phyloP scores from a whole-genome alignment of 768 basidiomycete species.

The Mycena galericulata region DNA sequence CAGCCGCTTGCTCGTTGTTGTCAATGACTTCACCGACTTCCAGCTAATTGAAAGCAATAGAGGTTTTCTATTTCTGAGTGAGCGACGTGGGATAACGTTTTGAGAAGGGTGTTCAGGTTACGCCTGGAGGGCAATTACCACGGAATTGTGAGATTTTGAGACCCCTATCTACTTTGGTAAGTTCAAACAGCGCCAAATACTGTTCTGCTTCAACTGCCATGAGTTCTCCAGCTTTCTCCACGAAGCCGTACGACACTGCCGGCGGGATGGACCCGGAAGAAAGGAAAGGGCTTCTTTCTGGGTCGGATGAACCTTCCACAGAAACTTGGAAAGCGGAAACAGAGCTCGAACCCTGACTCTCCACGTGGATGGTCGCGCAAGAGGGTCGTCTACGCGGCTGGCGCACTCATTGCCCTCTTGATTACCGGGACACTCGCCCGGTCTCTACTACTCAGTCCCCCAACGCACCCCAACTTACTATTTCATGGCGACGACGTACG shows the following conservation, averaged over 20 bases:
- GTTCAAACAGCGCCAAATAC: no score
- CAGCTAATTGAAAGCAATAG: no score
- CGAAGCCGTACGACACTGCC: not conserved
- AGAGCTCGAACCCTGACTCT: conserved; percentile 34
- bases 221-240: conserved; percentile 5
- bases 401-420: conserved; percentile 55
- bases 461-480: conserved; percentile 42
- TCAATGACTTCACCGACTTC: no score
- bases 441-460: conserved; percentile 46
- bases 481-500: conserved; percentile 58
- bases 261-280: conserved; percentile 45
- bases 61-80: no score
- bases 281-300: conserved; percentile 53
- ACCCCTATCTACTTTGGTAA: no score
- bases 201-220: not conserved
- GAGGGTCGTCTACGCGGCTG: conserved; percentile 53
- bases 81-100: no score
- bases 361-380: conserved; percentile 50
- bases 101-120: no score
- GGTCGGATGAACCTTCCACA: conserved; percentile 32
- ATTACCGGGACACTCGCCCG: conserved; percentile 56
- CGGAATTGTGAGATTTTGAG: no score
- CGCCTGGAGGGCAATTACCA: no score
- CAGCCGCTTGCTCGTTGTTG: no score
- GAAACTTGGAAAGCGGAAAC: conserved; percentile 41